Evolutionary conservation across 768 basidiomycete genomes (phyloP), one percentile per base, ranked within the genome.

Genomic region (Crassisporium funariophilum): DNA sequence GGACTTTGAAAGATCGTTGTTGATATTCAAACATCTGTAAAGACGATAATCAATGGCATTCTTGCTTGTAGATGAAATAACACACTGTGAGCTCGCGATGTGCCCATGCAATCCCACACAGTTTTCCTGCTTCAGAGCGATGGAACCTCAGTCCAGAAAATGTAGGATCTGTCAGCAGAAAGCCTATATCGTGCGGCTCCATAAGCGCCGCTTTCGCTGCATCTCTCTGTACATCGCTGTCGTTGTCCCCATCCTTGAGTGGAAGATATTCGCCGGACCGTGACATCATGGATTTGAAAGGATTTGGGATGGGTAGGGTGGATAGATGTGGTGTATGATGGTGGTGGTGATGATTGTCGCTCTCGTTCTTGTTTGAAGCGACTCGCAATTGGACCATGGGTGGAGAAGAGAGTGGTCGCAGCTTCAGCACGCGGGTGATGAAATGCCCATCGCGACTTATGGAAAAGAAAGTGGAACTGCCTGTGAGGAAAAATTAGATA

Each of bases 281-380:
- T 20, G 67, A 67, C 44, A 72, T 71, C 11, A 79, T 70, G 1
- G 72, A 67, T 59, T 82, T 89, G 70, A 89, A 83, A 3, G 82
- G 76, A 49, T 82, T 85, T 5, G 84, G 72, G n/a, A 86, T 65
- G 31, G 54, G 51, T 20, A 54, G 35, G n/a, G 52, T 46, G 1
- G 74, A 71, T n/a, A 81, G 60, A 8, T 69, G 52, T 20, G 58
- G 48, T 24, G 58, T 46, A 49, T 64, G 60, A 24, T 45, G 35
- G 22, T 54, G 38, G 52, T 58, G 29, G 51, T 64, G 60, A 24
- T 45, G 35, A 25, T 54, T 36, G 52, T 58, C 31, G 51, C 52
- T 49, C 29, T 66, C 58, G 36, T 69, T 57, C n/a, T n/a, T n/a
- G 19, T 72, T 68, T 15, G 63, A 41, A 20, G 29, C 58, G 46